Evolutionary conservation across 495 filamentous ascomycete species (phyloP), one percentile per base, ranked within the genome.

Genomic region (Astrothelium macrocarpum): DNA sequence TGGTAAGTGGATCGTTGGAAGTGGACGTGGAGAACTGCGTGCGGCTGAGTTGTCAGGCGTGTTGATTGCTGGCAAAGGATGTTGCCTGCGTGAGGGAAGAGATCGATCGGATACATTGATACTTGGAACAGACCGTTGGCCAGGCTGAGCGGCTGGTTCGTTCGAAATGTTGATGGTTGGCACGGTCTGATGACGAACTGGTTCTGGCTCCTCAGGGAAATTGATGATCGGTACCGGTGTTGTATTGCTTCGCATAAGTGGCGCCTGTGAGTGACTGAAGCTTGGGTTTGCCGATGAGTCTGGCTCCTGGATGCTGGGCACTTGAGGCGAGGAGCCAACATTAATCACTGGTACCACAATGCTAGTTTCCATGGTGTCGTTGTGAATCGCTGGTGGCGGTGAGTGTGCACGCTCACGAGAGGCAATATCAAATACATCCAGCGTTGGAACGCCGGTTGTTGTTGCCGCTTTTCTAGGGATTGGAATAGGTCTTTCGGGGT

Each of bases 1-100:
- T 64, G 84, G 77, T 70, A 88, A 71, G 76, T 81, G 83, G 74
- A 90, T 87, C 69, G 83, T 74, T 69, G 87, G 87, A 65, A 84
- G 70, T 67, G 49, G 49, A 26, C 49, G 49, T 16, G n/a, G 4
- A 29, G 49, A 29, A 23, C 25, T 29, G 49, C 20, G 20, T 16
- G 20, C 5, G 2, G 2, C 29, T 20, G 25, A 56, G 9, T 56
- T 29, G 2, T 20, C 25, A 29, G 49, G 49, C 2, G 25, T 20
- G 72, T 63, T 68, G 71, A 74, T 64, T 28, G 46, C 32, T 53
- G 68, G 64, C 60, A 59, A 34, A 61, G 53, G 42, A 72, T 68
- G 58, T 59, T 72, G 60, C 67, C 62, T 11, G 71, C 39, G 14
- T 70, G 64, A 28, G 66, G 66, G 34, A 60, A 62, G 25, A 71